Conservation (phyloP, 2,329 filamentous ascomycete genomes). For the Cladosporium sp. region DNA sequence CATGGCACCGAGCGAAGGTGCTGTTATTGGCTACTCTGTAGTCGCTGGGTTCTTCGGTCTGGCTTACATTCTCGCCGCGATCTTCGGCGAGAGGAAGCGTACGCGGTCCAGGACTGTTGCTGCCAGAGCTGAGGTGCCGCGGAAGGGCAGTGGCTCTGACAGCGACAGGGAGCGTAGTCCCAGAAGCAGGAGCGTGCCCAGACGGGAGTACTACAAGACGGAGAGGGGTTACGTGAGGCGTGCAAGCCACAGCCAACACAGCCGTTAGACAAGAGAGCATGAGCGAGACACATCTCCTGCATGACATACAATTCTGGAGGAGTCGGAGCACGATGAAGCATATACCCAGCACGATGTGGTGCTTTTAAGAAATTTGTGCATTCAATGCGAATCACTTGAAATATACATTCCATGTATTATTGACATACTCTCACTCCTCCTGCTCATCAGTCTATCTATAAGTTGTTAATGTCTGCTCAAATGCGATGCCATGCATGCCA, state of each 20-base stretch:
- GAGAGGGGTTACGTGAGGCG: conserved; percentile 17
- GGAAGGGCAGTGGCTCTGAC: background rate
- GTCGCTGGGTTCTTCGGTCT: conserved; percentile 51
- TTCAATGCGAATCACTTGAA: background rate
- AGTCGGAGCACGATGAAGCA: background rate
- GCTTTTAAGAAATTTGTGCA: background rate
- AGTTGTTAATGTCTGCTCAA: background rate
- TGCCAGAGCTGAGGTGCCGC: conserved; percentile 5
- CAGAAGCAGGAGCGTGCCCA: conserved; percentile 7
- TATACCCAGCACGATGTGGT: background rate
- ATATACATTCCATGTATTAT: background rate
- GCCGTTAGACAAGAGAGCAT: background rate
- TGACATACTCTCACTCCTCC: background rate
- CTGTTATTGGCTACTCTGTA: conserved; percentile 52
- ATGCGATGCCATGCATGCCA: background rate
- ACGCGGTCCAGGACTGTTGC: background rate
- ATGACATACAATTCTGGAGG: background rate
- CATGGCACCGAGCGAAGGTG: conserved; percentile 32
- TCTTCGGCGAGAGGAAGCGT: conserved; percentile 23
- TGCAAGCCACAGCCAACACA: conserved; percentile 13
- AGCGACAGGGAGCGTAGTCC: conserved; percentile 12
- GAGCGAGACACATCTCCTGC: background rate
- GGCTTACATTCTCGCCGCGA: conserved; percentile 39
- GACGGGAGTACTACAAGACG: conserved; percentile 16
- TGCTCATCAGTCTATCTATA: background rate